Base-by-base conservation (phyloP, 2,329 filamentous ascomycete genomes). In the Penicillium psychrosexuale region DNA sequence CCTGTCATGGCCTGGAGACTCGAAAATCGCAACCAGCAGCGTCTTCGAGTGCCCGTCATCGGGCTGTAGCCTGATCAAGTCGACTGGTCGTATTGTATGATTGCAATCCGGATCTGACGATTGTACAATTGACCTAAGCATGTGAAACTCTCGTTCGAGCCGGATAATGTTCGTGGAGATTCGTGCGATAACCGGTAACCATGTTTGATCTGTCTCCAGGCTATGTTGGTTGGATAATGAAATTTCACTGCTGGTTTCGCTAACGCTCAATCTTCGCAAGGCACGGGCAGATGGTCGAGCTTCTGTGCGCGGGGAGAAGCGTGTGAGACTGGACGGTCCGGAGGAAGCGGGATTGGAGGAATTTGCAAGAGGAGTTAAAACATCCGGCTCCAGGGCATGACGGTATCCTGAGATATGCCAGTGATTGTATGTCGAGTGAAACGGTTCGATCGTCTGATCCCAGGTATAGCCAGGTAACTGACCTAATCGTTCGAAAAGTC, bases 101-200 rank as follows among this genome's bases (percentile, higher is more conserved):
- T 84, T 80, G 58, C 85, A 87, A 22, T 86, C 77, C 0, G 87
- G 87, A 68, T 95, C 90, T 27, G 85, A 86, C 13, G 85, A 85
- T 52, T 83, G 79, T 37, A 86, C 84, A 46, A 96, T 79, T 56
- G 80, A 84, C 72, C 88, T 90, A 67, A 87, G 84, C 62, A 94
- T 89, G 65, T 96, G 89, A 67, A 89, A 97, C 54, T 93, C 88
- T 58, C 92, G 82, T 77, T 97, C 92, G 63, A 97, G 84, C 8
- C 92, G 85, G 49, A 96, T 78, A 15, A 87, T 82, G 73, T 96
- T 90, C 58, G 84, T 87, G 0, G 92, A 96, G 42, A 97, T 81
- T 22, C 91, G 86, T 40, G 91, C 93, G 28, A 96, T 79, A 6
- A 97, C 86, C 8, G 82, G 81, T 58, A 85, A 81, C 73, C 84